Conservation (phyloP, 331 rosid genomes). For the Pyrus hybrid region DNA sequence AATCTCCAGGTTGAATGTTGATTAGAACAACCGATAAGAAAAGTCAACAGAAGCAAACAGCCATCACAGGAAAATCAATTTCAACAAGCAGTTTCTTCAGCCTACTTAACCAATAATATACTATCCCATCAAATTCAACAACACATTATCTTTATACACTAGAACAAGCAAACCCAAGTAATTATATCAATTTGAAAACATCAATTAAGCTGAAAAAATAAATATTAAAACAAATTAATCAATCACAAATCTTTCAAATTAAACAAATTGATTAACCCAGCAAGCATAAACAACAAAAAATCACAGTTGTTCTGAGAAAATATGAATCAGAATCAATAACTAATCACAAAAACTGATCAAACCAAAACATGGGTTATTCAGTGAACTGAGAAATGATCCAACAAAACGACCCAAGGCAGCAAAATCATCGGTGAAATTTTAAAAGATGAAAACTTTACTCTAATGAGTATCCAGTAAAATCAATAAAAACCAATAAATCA, state of each 20-base stretch:
- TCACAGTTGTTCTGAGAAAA: not conserved
- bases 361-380: not conserved
- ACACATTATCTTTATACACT: not conserved
- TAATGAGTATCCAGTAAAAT: not conserved
- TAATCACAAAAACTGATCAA: slow-evolving; percentile 1
- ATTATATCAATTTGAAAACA: not conserved
- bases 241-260: not conserved
- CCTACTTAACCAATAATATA: not conserved
- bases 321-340: not conserved
- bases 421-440: not conserved
- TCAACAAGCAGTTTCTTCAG: not conserved
- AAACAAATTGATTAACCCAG: not conserved
- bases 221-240: not conserved
- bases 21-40: not conserved
- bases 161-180: slow-evolving; percentile 2
- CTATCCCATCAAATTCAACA: not conserved
- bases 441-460: not conserved
- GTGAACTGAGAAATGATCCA: not conserved
- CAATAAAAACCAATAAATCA: not conserved
- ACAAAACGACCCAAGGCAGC: not conserved
- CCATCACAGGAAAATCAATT: not conserved
- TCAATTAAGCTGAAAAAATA: not conserved
- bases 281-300: not conserved
- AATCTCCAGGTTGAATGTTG: not conserved
- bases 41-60: slow-evolving; percentile 16